Evolutionary conservation across 2,329 filamentous ascomycete genomes (phyloP).

Genomic region (Monilinia fructicola): DNA sequence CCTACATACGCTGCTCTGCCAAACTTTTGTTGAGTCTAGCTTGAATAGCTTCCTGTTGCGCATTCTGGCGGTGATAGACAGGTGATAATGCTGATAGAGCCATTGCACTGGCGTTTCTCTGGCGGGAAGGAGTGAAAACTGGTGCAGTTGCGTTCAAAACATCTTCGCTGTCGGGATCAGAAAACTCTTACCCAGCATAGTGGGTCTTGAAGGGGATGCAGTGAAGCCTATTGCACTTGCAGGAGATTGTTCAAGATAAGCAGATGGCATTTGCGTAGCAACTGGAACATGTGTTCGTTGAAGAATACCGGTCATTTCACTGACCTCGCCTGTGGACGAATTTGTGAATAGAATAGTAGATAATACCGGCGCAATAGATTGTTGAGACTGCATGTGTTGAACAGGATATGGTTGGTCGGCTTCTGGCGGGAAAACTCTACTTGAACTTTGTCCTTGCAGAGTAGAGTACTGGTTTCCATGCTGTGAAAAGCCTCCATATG

Average conservation of each 20-base stretch:
- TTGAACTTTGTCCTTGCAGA: neutral
- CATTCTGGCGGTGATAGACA: slow-evolving; percentile 18
- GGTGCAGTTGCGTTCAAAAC: slow-evolving; percentile 22
- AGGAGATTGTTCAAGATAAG: neutral
- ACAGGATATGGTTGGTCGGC: neutral
- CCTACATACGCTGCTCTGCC: slow-evolving; percentile 2
- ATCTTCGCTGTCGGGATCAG: slow-evolving; percentile 9
- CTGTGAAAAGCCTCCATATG: neutral
- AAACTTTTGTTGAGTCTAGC: slow-evolving; percentile 27
- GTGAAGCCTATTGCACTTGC: neutral
- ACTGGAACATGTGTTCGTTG: slow-evolving; percentile 24
- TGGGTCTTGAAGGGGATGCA: slow-evolving; percentile 4
- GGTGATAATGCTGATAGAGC: slow-evolving; percentile 25
- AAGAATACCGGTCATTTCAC: slow-evolving; percentile 25
- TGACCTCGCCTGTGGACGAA: slow-evolving; percentile 16
- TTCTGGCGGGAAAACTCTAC: neutral
- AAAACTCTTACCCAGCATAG: neutral
- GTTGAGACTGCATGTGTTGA: too few relatives aligned
- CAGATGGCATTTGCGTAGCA: slow-evolving; percentile 22
- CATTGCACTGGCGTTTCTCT: neutral
- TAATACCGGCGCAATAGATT: slow-evolving; percentile 1
- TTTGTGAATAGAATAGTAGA: slow-evolving; percentile 25
- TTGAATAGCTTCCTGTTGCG: slow-evolving; percentile 23
- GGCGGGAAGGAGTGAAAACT: slow-evolving; percentile 19
- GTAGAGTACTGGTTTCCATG: neutral